Conservation (phyloP, 2,329 filamentous ascomycete genomes). For the Ilyonectria sp. region DNA sequence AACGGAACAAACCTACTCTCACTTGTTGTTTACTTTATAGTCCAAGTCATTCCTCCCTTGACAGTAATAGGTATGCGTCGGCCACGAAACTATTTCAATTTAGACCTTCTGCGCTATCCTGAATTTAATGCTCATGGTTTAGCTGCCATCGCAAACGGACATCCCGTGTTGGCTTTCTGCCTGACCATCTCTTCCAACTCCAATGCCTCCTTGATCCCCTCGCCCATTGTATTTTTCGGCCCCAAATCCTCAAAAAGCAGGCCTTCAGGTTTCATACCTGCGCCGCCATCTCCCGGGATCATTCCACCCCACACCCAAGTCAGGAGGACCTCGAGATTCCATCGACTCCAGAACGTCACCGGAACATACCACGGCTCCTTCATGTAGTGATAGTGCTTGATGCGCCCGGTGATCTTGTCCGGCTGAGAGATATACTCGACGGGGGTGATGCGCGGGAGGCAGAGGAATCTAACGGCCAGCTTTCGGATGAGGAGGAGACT, state of each 20-base stretch:
- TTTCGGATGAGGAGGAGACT: constrained; percentile 66
- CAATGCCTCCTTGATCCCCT: constrained; percentile 63
- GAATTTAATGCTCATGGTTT: neutral
- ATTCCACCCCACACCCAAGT: constrained; percentile 60
- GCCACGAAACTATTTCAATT: no score
- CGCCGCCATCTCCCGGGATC: constrained; percentile 60
- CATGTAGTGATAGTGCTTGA: constrained; percentile 67
- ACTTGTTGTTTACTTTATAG: no score
- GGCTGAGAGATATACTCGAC: constrained; percentile 60
- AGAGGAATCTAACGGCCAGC: constrained; percentile 70
- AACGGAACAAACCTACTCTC: no score
- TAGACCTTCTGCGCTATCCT: neutral
- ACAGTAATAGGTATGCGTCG: no score
- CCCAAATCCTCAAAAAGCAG: constrained; percentile 75
- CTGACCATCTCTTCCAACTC: constrained; percentile 51
- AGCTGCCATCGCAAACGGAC: constrained; percentile 57
- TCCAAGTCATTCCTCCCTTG: no score
- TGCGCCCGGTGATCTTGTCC: constrained; percentile 68
- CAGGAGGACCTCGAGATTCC: constrained; percentile 70
- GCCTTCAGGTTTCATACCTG: constrained; percentile 61
- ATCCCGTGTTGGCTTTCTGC: constrained; percentile 54
- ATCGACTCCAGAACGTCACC: constrained; percentile 73
- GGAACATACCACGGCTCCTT: constrained; percentile 77
- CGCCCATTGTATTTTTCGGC: constrained; percentile 67
- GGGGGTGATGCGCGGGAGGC: constrained; percentile 69